Base-by-base conservation (phyloP, 2,329 filamentous ascomycete genomes). In the Ploettnerulaceae sp. region DNA sequence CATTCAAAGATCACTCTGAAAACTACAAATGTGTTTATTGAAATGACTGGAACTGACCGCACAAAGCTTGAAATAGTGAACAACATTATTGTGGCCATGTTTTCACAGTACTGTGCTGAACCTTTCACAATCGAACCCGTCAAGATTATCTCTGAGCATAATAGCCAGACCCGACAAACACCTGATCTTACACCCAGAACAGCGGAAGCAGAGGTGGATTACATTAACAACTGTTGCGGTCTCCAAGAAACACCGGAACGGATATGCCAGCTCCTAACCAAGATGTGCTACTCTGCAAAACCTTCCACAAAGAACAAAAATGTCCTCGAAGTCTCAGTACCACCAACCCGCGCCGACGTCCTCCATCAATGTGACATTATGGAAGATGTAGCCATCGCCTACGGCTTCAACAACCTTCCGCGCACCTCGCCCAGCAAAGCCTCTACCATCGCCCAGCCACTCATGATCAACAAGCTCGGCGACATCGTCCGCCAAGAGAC, bases 361-460 rank as follows among this genome's bases (percentile, higher is more conserved):
- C 81, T 98, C 24, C 93, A 98, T 68, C 86, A 96, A 64, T 94
- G 89, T 60, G 93, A 98, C 65, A 87, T 98, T 57, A 98, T 98
- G 91, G 93, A 98, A 71, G 94, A 98, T 64, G 83, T 94, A 15
- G 93, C 89, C 31, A 93, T 98, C 55, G 89, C 89, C 43, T 96
- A 97, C 67, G 93, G 94, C 56, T 98, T 95, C 78, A 98, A 98
- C 75, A 89, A 86, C 54, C 82, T 98, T 14, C 90, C 91, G 1
- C 84, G 89, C 42, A 82, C 84, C 38, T 89, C 91, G 62, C 89
- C 90, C 7, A 89, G 83, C 67, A 90, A 89, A 63, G 85, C 86
- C 18, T 86, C 84, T 45, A 93, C 89, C 5, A 81, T 96, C 51
- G 94, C 88, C 36, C 85, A 89, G 47, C 89, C 90, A 7, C 76